Base-by-base conservation (phyloP, 176 grass and related monocot species). In the Eragrostis curvula region DNA sequence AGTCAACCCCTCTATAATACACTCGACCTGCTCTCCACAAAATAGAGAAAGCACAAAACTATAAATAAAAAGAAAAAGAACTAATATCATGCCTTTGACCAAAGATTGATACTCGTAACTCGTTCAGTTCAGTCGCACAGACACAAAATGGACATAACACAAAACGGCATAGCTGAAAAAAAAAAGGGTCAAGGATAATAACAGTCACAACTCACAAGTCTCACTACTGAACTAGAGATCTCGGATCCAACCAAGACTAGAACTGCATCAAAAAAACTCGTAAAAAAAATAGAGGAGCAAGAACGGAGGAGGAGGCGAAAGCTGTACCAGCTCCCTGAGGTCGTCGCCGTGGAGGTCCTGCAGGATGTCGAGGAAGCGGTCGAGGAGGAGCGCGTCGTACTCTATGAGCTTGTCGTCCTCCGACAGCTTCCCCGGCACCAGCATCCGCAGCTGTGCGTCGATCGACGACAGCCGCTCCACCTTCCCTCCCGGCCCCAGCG, bases 371-470 rank as follows among this genome's bases (percentile, higher is more conserved):
- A 92, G 90, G 83, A 92, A 92, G 56, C 90, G 90, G 67, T 92
- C 90, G 56, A 92, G 83, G 80, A 92, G 90, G 40, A 92, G 90
- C 14, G 90, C 90, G 30, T 92, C 90, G 68, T 92, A 92, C 70
- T 92, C 90, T 42, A 92, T 82, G 74, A 92, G 87, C 87, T 92
- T 92, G 49, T 92, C 90, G 45, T 92, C 90, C 68, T 89, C 90
- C 39, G 87, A 92, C 13, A 92, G 28, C 86, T 92, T 92, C 69
- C 45, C 56, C 14, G 90, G 86, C 63, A 85, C 90, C 63, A 92
- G 74, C 79, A 84, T 30, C 56, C 90, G 69, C 83, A 92, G 75
- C 86, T 92, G 90, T 63, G 90, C 90, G 66, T 92, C 90, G 75
- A 92, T 92, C 64, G 90, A 92, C 76, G 86, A 78, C 64, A 86